A percentile compares a stretch with the other conserved stretches of the same genome.
These are phyloP conservation scores for Sicyos baderoa DNA, from an alignment of 306 rosid genomes.

Conservation along the genomic window DNA sequence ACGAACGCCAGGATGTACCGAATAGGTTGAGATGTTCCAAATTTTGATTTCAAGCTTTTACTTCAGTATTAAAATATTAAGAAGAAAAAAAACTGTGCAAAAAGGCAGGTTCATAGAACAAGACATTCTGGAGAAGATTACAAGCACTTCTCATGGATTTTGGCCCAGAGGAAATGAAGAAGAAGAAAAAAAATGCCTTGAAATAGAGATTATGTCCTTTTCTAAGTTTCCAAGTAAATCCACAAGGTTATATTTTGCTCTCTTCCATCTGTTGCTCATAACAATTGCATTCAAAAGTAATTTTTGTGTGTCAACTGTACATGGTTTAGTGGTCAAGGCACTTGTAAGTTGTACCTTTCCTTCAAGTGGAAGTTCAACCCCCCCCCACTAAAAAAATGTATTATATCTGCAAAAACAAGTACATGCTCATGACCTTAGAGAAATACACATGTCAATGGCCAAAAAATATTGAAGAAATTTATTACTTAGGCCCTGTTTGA, in stretches of 20 bases:
- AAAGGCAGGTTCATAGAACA: not conserved
- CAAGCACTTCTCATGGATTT: not conserved
- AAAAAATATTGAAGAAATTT: not conserved
- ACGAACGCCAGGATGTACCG: not conserved
- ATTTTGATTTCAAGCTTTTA: not conserved
- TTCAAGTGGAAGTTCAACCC: not conserved
- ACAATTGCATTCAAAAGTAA: conserved; percentile 1
- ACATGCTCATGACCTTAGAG: not conserved
- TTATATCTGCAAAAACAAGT: not conserved
- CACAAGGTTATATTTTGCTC: not conserved
- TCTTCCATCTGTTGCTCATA: not conserved
- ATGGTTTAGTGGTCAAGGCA: not conserved
- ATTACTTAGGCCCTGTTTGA: too few species aligned
- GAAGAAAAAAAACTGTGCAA: not conserved
- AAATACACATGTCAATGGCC: not conserved
- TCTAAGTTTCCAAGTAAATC: not conserved
- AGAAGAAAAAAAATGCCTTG: not conserved
- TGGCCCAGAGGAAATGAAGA: not conserved
- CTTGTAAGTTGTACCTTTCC: not conserved
- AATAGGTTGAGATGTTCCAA: too few species aligned
- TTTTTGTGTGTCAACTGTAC: not conserved
- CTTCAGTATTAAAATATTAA: not conserved
- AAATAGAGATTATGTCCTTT: not conserved
- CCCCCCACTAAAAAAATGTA: not conserved
- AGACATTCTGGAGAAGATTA: not conserved